Percentiles rank a stretch among this genome's conserved stretches.
Evolutionary conservation across 2,329 filamentous ascomycete species (phyloP).

Genomic region (Pleurostoma richardsiae): DNA sequence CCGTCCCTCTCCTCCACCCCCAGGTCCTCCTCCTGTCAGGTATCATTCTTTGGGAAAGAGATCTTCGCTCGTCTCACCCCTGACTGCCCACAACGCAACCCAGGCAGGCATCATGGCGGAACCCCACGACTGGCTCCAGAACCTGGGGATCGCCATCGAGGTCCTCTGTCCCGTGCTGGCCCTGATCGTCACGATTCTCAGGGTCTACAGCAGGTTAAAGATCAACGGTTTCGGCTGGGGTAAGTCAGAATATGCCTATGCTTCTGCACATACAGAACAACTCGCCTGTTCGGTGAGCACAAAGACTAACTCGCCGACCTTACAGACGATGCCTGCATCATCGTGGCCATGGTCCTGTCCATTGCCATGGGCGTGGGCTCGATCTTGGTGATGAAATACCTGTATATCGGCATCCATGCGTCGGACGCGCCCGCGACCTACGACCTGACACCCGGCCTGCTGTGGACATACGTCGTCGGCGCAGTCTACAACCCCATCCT

Average conservation of each 20-base stretch:
- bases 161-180: conserved; percentile 19
- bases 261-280: neutral
- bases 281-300: neutral
- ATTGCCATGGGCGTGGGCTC: neutral
- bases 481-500: conserved; percentile 26
- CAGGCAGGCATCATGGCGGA: neutral
- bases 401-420: neutral
- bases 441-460: neutral
- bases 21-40: neutral
- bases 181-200: conserved; percentile 12
- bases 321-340: conserved; percentile 3
- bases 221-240: conserved; percentile 12
- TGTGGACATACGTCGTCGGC: conserved; percentile 20
- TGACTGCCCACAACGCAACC: neutral
- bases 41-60: neutral
- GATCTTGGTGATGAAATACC: neutral
- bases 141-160: conserved; percentile 14
- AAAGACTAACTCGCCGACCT: neutral
- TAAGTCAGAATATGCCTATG: neutral
- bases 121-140: conserved; percentile 8
- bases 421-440: neutral
- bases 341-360: conserved; percentile 3
- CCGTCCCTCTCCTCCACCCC: neutral
- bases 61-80: neutral
- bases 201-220: conserved; percentile 15